Evolutionary conservation across 2,329 filamentous ascomycete species (phyloP), one percentile per base, ranked within the genome.

Genomic region (Pseudopithomyces chartarum): DNA sequence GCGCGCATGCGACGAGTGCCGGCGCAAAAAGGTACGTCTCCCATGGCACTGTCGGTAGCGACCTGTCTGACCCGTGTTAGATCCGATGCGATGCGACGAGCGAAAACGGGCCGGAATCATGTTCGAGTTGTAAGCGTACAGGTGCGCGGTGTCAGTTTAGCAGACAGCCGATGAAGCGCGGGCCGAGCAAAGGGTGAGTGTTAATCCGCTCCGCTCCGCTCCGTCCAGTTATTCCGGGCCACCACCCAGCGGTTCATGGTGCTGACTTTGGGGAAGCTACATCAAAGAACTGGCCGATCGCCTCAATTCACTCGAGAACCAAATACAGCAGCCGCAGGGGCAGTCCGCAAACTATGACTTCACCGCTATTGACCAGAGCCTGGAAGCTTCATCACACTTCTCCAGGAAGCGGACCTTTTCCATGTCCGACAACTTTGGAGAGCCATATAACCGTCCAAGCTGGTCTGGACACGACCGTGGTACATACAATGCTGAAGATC

Each of bases 251-350:
- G 23, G 45, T 11, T 10, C 11, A 8, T 22, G 39, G 60, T 70
- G 29, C 72, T 54, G 26, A 32, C 17, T 33, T 19, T 26, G 23
- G 5, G 26, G n/a, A 36, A 77, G 74, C 1, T 77, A 77, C 38
- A 77, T 77, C 56, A 77, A 77, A 56, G 75, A 77, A 43, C 57
- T 77, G 6, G 74, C 75, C 36, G 74, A 76, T 43, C 70, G 75
- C 8, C 65, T 77, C 10, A 74, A 73, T 44, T 71, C 70, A 17
- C 67, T 77, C 7, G 75, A 77, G 59, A 73, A 64, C 49, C 73
- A 76, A 54, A 75, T 76, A 8, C 70, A 73, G 38, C 65, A 73
- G 40, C 70, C 71, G 7, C 57, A 62, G 2, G 56, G 56, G 0
- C 56, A 67, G n/a, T 38, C 64, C 11, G 65, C 67, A n/a, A 59